A percentile compares a stretch with the other conserved stretches of the same genome.
Conservation (phyloP, 441 rosid species). For the Populus hybrid region DNA sequence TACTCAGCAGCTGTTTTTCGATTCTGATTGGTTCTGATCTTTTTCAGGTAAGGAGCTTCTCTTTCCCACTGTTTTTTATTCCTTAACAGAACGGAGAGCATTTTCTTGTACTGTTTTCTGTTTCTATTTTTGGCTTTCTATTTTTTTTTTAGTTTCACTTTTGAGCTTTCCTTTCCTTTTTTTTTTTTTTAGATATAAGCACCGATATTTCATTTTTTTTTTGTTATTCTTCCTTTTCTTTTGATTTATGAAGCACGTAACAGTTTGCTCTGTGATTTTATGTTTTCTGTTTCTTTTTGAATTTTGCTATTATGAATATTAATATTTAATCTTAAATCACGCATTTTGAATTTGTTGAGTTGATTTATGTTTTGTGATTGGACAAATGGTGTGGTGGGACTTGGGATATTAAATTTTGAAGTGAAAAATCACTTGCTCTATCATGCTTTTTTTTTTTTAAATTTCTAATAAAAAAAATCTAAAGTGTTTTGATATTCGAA, state of each 20-base stretch:
- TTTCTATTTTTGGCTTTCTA: neutral
- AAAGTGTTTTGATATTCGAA: neutral
- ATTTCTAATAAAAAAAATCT: neutral
- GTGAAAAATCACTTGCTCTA: neutral
- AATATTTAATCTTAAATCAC: neutral
- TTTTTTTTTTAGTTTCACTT: too few species aligned
- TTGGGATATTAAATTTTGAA: neutral
- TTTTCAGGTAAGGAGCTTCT: slow-evolving; percentile 1
- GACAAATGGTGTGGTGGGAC: neutral
- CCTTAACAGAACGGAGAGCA: neutral
- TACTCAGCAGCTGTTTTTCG: neutral
- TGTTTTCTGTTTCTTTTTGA: neutral
- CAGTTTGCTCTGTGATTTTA: too few species aligned
- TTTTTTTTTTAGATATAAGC: neutral
- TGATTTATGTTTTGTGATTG: neutral
- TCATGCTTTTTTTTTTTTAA: neutral
- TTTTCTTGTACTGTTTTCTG: neutral
- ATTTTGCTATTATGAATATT: neutral
- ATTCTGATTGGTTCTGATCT: neutral
- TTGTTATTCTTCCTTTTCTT: too few species aligned
- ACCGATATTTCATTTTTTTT: neutral
- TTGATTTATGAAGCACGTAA: too few species aligned
- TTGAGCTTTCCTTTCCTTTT: too few species aligned
- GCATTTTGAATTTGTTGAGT: neutral
- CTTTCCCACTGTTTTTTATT: neutral